Conservation (phyloP, 2,329 filamentous ascomycete genomes). For the Fusarium sp. region DNA sequence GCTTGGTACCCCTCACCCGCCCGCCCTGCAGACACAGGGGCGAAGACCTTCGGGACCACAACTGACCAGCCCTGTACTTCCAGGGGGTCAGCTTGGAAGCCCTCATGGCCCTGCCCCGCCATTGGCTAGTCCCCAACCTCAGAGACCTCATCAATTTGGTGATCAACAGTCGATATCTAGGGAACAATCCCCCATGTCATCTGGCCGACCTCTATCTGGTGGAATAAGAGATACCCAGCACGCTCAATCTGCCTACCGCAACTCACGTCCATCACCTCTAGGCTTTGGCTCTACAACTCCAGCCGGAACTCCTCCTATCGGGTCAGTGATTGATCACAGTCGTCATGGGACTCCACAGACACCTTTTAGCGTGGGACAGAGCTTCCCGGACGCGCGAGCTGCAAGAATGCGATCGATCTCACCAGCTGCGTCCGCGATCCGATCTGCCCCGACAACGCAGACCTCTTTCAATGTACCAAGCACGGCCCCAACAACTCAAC, state of each 20-base stretch:
- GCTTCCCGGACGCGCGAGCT: slow-evolving; percentile 13
- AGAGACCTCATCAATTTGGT: slow-evolving; percentile 28
- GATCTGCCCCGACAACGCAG: slow-evolving; percentile 29
- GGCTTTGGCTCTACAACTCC: slow-evolving; percentile 35
- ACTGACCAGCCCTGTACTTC: slow-evolving; percentile 18
- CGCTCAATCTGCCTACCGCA: slow-evolving; percentile 22
- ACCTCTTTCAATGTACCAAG: slow-evolving; percentile 32
- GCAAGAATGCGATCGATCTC: slow-evolving; percentile 32
- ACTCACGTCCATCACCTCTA: slow-evolving; percentile 32
- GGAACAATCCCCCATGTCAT: slow-evolving; percentile 31
- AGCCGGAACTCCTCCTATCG: slow-evolving; percentile 27
- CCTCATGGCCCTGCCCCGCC: slow-evolving; percentile 5
- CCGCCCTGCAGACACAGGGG: no score
- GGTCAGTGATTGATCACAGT: slow-evolving; percentile 5
- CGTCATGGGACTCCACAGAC: slow-evolving; percentile 29
- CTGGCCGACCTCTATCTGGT: slow-evolving; percentile 22
- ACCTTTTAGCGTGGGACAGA: slow-evolving; percentile 22
- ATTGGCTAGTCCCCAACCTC: slow-evolving; percentile 36
- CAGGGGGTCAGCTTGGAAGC: slow-evolving; percentile 7
- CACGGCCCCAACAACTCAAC: slow-evolving; percentile 29
- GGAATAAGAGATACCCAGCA: slow-evolving; percentile 21
- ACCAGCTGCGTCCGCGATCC: slow-evolving; percentile 24
- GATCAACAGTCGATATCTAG: slow-evolving; percentile 25
- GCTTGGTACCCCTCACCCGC: no score
- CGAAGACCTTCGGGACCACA: slow-evolving; percentile 20